phyloP scores from a whole-genome alignment of 1,284 basidiomycete species.

The Albatrellus sp. region DNA sequence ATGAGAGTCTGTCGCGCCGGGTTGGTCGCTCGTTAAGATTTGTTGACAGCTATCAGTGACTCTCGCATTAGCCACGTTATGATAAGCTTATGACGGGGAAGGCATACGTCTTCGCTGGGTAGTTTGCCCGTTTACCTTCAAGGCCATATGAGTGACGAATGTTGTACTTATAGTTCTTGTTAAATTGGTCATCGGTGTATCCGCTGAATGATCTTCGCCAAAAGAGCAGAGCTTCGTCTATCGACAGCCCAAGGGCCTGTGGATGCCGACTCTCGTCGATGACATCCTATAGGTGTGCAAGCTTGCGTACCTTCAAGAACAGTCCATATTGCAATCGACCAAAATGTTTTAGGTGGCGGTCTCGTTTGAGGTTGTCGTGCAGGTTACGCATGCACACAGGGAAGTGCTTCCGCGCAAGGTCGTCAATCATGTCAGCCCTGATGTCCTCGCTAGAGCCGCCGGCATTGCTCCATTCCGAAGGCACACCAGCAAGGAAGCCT shows the following conservation, averaged over 20 bases:
- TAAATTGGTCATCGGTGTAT: conserved; percentile 91
- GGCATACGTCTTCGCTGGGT: conserved; percentile 78
- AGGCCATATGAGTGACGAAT: conserved; percentile 93
- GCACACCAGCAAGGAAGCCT: conserved; percentile 87
- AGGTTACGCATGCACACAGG: conserved; percentile 93
- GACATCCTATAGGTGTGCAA: neutral
- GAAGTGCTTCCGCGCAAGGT: conserved; percentile 81
- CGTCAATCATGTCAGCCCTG: conserved; percentile 91
- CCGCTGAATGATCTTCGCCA: conserved; percentile 83
- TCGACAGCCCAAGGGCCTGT: conserved; percentile 83
- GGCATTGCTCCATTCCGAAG: conserved; percentile 64
- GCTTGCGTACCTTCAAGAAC: conserved; percentile 76
- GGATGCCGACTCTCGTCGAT: conserved; percentile 3
- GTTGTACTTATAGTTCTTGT: conserved; percentile 97
- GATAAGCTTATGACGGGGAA: neutral
- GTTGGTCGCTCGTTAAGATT: conserved; percentile 73
- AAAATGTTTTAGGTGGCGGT: conserved; percentile 88
- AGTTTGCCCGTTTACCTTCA: conserved; percentile 91
- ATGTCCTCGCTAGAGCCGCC: conserved; percentile 51
- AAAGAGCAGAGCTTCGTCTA: conserved; percentile 91
- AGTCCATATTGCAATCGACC: conserved; percentile 87
- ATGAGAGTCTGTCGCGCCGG: conserved; percentile 65
- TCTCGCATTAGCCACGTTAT: neutral
- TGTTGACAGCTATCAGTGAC: conserved; percentile 65
- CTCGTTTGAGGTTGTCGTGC: conserved; percentile 67